phyloP scores from a whole-genome alignment of 495 filamentous ascomycete genomes.

The Talaromyces thailandensis region DNA sequence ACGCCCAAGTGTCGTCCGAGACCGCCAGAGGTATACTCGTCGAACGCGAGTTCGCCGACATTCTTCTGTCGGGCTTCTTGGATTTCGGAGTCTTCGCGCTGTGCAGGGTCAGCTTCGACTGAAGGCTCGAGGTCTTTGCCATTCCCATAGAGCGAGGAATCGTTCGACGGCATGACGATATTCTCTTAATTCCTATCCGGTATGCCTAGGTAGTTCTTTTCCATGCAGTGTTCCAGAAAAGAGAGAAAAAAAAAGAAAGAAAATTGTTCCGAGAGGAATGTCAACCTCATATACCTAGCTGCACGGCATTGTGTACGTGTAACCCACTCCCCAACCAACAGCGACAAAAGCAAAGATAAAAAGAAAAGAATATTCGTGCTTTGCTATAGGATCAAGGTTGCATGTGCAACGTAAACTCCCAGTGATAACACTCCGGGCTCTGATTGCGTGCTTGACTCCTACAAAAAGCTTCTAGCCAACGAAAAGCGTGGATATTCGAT shows the following conservation, averaged over 20 bases:
- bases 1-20: conserved; percentile 29
- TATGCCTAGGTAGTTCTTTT: too few species aligned
- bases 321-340: not conserved
- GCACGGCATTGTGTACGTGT: not conserved
- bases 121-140: not conserved
- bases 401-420: not conserved
- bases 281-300: not conserved
- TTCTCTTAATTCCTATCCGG: not conserved
- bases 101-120: not conserved
- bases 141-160: not conserved
- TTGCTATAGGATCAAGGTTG: not conserved
- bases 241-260: not conserved
- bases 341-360: not conserved
- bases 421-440: conserved; percentile 7
- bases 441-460: conserved; percentile 6
- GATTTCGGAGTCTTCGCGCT: not conserved
- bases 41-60: conserved; percentile 14
- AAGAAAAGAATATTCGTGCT: not conserved
- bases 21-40: conserved; percentile 20
- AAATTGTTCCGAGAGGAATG: not conserved
- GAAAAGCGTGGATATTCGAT: not conserved
- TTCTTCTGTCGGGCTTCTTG: not conserved
- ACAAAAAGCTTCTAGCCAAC: not conserved
- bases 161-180: not conserved
- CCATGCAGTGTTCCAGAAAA: not conserved